Percentiles rank a stretch among this genome's conserved stretches.
phyloP scores from a whole-genome alignment of 2,329 filamentous ascomycete genomes.

The Penicillium thymicola region DNA sequence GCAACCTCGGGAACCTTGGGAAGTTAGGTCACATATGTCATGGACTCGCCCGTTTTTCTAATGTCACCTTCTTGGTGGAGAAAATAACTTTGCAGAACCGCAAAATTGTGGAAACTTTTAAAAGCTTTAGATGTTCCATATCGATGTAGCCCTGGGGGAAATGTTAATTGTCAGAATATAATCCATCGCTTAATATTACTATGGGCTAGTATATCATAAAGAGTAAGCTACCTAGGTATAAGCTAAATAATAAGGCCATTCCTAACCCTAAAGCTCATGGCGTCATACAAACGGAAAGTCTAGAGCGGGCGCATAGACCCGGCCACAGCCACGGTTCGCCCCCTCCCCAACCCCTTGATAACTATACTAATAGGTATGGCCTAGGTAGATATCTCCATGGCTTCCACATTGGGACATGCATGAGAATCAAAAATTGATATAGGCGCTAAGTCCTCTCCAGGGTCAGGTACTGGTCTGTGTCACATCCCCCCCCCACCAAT shows the following conservation, averaged over 20 bases:
- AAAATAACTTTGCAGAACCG: background rate
- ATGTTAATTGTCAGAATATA: background rate
- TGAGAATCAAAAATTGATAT: background rate
- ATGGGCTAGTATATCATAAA: background rate
- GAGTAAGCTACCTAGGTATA: background rate
- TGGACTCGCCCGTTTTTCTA: slow-evolving; percentile 5
- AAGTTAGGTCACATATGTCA: slow-evolving; percentile 1
- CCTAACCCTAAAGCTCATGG: background rate
- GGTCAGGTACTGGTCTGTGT: slow-evolving; percentile 21
- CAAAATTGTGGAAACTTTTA: background rate
- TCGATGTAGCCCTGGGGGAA: background rate
- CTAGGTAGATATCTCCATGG: background rate
- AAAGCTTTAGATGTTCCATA: background rate
- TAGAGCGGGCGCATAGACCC: slow-evolving; percentile 1
- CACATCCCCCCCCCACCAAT: slow-evolving; percentile 18
- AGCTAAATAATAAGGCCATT: background rate
- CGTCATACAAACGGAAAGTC: background rate
- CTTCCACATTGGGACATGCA: background rate
- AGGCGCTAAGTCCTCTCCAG: background rate
- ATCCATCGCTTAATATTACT: no score
- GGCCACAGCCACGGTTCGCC: background rate
- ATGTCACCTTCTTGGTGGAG: background rate
- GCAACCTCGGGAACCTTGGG: background rate
- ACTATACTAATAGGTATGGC: background rate
- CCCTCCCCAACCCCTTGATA: background rate